Evolutionary conservation across 2,329 filamentous ascomycete species (phyloP).

Genomic region (Penicillium sp.): DNA sequence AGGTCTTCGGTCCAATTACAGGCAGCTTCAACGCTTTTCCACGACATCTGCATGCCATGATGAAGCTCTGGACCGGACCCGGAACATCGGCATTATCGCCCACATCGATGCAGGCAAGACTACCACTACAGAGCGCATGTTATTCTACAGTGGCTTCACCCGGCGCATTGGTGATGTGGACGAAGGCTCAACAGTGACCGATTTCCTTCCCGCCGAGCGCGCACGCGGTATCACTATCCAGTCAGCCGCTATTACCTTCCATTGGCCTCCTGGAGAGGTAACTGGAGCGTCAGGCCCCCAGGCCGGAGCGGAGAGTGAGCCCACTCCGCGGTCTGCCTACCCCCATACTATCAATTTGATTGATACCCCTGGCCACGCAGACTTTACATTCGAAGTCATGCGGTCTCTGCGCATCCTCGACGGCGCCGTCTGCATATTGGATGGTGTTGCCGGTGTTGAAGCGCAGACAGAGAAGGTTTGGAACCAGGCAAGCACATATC

Average conservation of each 20-base stretch:
- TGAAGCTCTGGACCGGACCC: conserved; percentile 60
- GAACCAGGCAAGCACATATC: conserved; percentile 81
- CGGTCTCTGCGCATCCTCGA: conserved; percentile 85
- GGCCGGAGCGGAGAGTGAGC: conserved; percentile 37
- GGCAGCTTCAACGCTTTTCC: conserved; percentile 29
- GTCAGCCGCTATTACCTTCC: conserved; percentile 91
- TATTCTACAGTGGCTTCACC: conserved; percentile 91
- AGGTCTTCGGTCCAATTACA: conserved; percentile 5
- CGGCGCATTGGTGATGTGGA: conserved; percentile 91
- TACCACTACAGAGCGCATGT: conserved; percentile 97
- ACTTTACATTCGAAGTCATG: conserved; percentile 96
- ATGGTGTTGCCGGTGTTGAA: conserved; percentile 90
- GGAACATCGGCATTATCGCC: conserved; percentile 97
- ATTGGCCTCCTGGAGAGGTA: conserved; percentile 68
- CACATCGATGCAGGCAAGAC: conserved; percentile 99
- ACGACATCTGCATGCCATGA: conserved; percentile 25
- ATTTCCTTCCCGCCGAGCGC: conserved; percentile 91
- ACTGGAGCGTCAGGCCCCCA: conserved; percentile 19
- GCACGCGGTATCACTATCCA: conserved; percentile 96
- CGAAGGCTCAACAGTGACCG: conserved; percentile 93
- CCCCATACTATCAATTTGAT: conserved; percentile 83
- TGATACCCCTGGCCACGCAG: conserved; percentile 93
- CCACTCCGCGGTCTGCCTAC: conserved; percentile 52
- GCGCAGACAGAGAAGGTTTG: conserved; percentile 97
- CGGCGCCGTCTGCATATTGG: conserved; percentile 87